A percentile compares a stretch with the other conserved stretches of the same genome.
phyloP scores from a whole-genome alignment of 805 yeast genomes.

The Brettanomyces anomalus region DNA sequence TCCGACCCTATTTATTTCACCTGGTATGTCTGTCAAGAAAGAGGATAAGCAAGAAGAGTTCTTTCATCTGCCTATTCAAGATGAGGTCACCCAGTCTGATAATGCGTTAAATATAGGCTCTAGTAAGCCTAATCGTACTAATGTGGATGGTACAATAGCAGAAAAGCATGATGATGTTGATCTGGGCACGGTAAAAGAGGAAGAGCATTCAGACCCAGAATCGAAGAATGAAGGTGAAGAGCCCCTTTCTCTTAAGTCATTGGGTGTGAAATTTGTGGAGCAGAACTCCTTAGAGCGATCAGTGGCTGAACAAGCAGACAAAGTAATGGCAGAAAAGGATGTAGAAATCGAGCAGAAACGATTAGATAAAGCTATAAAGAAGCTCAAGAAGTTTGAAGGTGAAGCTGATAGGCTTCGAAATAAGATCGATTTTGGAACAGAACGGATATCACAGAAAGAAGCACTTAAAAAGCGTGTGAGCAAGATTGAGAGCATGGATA shows the following conservation, averaged over 20 bases:
- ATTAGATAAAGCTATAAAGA: conserved; percentile 53
- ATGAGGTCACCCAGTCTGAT: background rate
- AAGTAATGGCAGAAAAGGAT: conserved; percentile 50
- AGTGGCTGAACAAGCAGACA: conserved; percentile 63
- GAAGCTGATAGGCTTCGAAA: conserved; percentile 40
- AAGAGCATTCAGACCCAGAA: background rate
- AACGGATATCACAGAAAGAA: conserved; percentile 58
- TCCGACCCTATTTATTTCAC: background rate
- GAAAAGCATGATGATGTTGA: background rate
- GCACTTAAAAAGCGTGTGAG: conserved; percentile 45
- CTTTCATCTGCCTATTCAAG: background rate
- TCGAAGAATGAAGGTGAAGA: background rate
- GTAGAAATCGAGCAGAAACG: conserved; percentile 68
- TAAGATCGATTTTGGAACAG: conserved; percentile 39
- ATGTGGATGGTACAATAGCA: background rate
- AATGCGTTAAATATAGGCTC: background rate
- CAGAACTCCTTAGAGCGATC: conserved; percentile 72
- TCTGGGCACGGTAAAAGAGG: background rate
- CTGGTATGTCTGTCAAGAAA: background rate
- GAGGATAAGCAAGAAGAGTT: background rate
- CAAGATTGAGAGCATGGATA: conserved; percentile 39
- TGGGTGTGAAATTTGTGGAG: conserved; percentile 58
- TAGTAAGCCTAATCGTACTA: background rate
- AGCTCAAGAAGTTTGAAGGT: conserved; percentile 32
- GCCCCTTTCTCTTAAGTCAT: conserved; percentile 20